phyloP scores from a whole-genome alignment of 1,284 basidiomycete genomes.

The Rhodotorula glutinis region DNA sequence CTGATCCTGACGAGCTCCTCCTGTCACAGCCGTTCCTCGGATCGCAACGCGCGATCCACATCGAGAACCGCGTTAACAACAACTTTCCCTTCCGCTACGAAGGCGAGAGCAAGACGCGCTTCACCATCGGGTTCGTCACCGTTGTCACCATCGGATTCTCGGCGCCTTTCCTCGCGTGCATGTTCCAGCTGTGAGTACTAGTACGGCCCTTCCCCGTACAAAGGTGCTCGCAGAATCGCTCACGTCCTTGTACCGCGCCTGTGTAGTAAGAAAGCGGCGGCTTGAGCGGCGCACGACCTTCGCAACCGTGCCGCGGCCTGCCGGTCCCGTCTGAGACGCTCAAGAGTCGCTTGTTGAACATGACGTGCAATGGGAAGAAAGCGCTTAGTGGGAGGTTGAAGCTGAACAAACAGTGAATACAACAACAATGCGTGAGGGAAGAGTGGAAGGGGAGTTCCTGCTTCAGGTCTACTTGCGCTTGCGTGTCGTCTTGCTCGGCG shows the following conservation, averaged over 20 bases:
- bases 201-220: too few species aligned
- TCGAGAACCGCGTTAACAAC: slow-evolving; percentile 1
- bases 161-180: not conserved
- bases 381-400: too few species aligned
- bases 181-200: not conserved
- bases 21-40: not conserved
- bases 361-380: not conserved
- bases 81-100: slow-evolving; percentile 6
- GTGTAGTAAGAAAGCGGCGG: slow-evolving; percentile 3
- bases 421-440: too few species aligned
- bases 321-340: too few species aligned
- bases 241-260: too few species aligned
- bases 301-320: too few species aligned
- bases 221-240: not conserved
- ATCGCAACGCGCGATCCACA: not conserved
- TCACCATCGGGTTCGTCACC: slow-evolving; percentile 5
- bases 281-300: not conserved
- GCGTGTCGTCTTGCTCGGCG: not conserved
- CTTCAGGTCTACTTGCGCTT: not conserved
- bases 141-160: not conserved
- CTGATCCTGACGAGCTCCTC: not conserved
- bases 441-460: not conserved
- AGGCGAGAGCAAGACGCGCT: not conserved
- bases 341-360: too few species aligned
- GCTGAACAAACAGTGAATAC: too few species aligned